Percentiles rank a stretch among this genome's conserved stretches.
These are phyloP conservation scores for Epichloe elymi DNA, from an alignment of 2,329 filamentous ascomycete genomes.

Conservation along the genomic window DNA sequence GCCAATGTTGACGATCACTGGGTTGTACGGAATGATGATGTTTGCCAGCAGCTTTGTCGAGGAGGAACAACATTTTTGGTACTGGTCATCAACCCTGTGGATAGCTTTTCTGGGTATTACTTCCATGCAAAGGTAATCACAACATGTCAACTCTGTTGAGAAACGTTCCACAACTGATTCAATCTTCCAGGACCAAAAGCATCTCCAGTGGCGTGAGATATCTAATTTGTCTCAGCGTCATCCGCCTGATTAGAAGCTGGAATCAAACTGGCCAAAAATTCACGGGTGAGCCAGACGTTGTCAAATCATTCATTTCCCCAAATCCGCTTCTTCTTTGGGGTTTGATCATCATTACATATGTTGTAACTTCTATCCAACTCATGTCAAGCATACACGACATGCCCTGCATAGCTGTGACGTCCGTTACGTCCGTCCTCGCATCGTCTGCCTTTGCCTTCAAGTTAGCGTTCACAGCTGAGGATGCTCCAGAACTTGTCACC, in stretches of 20 bases:
- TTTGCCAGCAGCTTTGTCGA: conserved; percentile 97
- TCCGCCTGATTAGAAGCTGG: conserved; percentile 66
- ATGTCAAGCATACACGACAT: conserved; percentile 28
- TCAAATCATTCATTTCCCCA: conserved; percentile 52
- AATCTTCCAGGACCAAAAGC: conserved; percentile 14
- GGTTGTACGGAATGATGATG: conserved; percentile 73
- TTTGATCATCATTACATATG: conserved; percentile 57
- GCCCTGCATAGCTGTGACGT: conserved; percentile 27
- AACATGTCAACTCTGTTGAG: background rate
- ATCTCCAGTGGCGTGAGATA: conserved; percentile 19
- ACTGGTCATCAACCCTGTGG: conserved; percentile 73
- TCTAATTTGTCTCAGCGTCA: conserved; percentile 39
- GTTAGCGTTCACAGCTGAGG: conserved; percentile 71
- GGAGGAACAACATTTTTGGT: conserved; percentile 98
- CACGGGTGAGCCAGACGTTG: conserved; percentile 79
- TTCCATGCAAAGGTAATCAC: conserved; percentile 26
- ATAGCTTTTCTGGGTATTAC: conserved; percentile 39
- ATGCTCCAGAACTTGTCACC: conserved; percentile 69
- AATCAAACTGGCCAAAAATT: conserved; percentile 97
- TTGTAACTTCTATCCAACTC: conserved; percentile 38
- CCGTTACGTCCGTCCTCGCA: conserved; percentile 28
- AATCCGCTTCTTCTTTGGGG: conserved; percentile 61
- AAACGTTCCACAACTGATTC: background rate
- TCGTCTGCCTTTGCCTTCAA: conserved; percentile 68
- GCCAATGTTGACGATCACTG: conserved; percentile 30